phyloP scores from a whole-genome alignment of 352 stramenopile species.

The Phytophthora capsici region DNA sequence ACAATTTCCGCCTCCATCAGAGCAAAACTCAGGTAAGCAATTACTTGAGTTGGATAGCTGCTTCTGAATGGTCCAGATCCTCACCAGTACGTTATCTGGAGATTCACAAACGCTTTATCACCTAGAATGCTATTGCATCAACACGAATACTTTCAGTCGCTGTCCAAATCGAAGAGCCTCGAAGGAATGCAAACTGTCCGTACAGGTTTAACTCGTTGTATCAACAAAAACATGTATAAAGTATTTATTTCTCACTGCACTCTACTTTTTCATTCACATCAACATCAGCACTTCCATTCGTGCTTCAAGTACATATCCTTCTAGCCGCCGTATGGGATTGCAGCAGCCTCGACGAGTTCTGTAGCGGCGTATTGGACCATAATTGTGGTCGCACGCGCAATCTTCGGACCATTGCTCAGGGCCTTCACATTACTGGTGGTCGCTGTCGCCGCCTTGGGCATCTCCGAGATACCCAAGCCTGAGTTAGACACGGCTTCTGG shows the following conservation, averaged over 20 bases:
- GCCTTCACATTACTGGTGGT: conserved; percentile 55
- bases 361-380: conserved; percentile 62
- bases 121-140: conserved; percentile 19
- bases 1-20: conserved; percentile 22
- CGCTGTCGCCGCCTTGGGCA: conserved; percentile 44
- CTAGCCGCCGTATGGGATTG: conserved; percentile 47
- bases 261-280: not conserved
- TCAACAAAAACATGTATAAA: not conserved
- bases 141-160: conserved; percentile 25
- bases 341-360: conserved; percentile 49
- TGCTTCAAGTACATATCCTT: not conserved
- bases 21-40: conserved; percentile 25
- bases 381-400: conserved; percentile 46
- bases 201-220: conserved; percentile 1
- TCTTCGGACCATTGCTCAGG: conserved; percentile 54
- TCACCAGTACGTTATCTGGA: conserved; percentile 3
- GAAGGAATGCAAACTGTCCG: conserved; percentile 19
- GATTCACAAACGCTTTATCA: not conserved
- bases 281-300: conserved; percentile 8
- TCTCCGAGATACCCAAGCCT: conserved; percentile 48
- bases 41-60: not conserved
- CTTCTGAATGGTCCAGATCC: not conserved
- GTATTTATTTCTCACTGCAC: conserved; percentile 6
- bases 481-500: conserved; percentile 49
- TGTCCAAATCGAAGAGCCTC: conserved; percentile 20